phyloP scores from a whole-genome alignment of 1,284 basidiomycete species.

The Rhodotorula sp. region DNA sequence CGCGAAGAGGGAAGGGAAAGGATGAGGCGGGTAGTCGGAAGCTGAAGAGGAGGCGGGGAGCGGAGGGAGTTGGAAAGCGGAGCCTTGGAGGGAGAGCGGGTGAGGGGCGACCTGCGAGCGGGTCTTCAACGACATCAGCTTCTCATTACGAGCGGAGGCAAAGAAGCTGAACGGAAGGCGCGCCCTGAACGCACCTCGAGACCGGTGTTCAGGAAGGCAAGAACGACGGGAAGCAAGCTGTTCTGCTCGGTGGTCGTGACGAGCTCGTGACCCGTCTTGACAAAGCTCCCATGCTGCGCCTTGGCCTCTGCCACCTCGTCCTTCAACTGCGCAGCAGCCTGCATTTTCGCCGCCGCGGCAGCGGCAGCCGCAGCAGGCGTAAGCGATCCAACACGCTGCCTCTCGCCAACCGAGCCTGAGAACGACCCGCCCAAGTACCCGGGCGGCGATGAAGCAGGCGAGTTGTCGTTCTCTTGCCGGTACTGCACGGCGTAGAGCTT shows the following conservation, averaged over 20 bases:
- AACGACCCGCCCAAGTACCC: too few species aligned
- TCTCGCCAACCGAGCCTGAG: not conserved
- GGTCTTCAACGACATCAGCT: not conserved
- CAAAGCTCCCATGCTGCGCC: constrained; percentile 5
- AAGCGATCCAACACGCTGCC: not conserved
- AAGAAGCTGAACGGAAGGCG: not conserved
- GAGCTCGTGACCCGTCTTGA: constrained; percentile 47
- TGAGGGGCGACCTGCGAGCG: constrained; percentile 30
- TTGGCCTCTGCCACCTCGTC: constrained; percentile 20
- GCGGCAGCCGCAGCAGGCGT: not conserved
- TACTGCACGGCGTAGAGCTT: constrained; percentile 41
- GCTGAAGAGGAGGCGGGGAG: constrained; percentile 3
- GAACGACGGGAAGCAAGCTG: constrained; percentile 47
- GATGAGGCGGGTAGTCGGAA: constrained; percentile 1
- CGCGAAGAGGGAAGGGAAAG: constrained; percentile 6
- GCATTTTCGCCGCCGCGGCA: not conserved
- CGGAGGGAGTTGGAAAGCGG: constrained; percentile 38
- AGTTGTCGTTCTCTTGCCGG: constrained; percentile 21
- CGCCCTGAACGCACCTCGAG: constrained; percentile 21
- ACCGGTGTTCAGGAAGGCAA: constrained; percentile 29
- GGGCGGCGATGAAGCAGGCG: not conserved
- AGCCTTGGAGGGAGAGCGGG: constrained; percentile 34
- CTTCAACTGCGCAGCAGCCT: constrained; percentile 13
- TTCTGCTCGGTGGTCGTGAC: constrained; percentile 50
- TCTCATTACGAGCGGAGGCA: not conserved